Percentiles rank a stretch among this genome's conserved stretches.
Evolutionary conservation across 2,329 filamentous ascomycete species (phyloP).

Genomic region (Penicillium sp.): DNA sequence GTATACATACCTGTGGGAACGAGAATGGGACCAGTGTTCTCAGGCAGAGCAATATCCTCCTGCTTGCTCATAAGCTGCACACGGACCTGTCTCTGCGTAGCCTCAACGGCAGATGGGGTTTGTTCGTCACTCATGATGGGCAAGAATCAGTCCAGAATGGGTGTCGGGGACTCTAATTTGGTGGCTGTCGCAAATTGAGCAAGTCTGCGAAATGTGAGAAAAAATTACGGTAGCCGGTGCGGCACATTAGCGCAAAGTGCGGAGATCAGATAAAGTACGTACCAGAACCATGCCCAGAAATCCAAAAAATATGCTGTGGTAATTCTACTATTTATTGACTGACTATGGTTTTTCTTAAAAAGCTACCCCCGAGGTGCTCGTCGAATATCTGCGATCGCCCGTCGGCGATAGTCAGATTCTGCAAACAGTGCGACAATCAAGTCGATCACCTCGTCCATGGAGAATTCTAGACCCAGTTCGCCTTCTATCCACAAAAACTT

Average conservation of each 20-base stretch:
- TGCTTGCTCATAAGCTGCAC: slow-evolving; percentile 56
- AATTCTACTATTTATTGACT: too few relatives aligned
- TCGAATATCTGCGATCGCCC: slow-evolving; percentile 59
- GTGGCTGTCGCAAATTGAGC: slow-evolving; percentile 28
- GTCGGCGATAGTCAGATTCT: slow-evolving; percentile 59
- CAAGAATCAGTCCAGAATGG: slow-evolving; percentile 11
- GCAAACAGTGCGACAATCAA: slow-evolving; percentile 65
- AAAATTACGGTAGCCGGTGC: slow-evolving; percentile 44
- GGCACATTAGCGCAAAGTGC: slow-evolving; percentile 41
- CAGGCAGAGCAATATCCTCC: slow-evolving; percentile 54
- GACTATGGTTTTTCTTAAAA: not conserved
- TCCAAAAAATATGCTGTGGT: not conserved
- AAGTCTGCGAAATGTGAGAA: slow-evolving; percentile 32
- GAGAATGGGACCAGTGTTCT: slow-evolving; percentile 56
- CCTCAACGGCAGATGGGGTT: slow-evolving; percentile 20
- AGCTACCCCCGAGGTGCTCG: slow-evolving; percentile 26
- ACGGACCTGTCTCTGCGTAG: slow-evolving; percentile 50
- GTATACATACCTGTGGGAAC: slow-evolving; percentile 54
- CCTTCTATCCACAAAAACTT: slow-evolving; percentile 65
- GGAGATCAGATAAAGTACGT: slow-evolving; percentile 26
- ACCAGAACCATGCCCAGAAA: not conserved
- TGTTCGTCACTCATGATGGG: slow-evolving; percentile 29
- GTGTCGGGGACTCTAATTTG: slow-evolving; percentile 16
- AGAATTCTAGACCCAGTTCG: slow-evolving; percentile 63
- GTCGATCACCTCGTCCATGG: slow-evolving; percentile 61